phyloP scores from a whole-genome alignment of 768 basidiomycete genomes.

The Chiua virens region DNA sequence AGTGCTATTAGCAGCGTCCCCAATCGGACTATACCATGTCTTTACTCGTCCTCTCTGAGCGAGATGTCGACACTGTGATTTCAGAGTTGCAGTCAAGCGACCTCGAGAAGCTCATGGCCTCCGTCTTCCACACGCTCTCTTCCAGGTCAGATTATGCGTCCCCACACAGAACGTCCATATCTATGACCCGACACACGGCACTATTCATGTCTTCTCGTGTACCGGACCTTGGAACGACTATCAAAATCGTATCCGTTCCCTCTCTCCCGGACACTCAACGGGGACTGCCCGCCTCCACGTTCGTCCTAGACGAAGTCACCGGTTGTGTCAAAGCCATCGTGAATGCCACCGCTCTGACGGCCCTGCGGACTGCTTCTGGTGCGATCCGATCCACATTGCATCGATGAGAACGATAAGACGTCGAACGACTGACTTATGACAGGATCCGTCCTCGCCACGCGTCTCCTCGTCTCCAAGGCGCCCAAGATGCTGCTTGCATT shows the following conservation, averaged over 20 bases:
- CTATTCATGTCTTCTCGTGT: conserved; percentile 86
- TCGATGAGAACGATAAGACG: neutral
- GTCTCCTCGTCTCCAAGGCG: conserved; percentile 43
- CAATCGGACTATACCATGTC: conserved; percentile 27
- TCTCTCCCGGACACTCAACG: conserved; percentile 35
- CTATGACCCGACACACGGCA: conserved; percentile 52
- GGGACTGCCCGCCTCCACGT: conserved; percentile 75
- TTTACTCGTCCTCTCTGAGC: conserved; percentile 59
- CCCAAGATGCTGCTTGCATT: conserved; percentile 59
- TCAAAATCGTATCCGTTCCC: conserved; percentile 85
- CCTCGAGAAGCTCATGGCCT: conserved; percentile 56
- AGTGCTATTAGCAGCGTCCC: too few relatives aligned
- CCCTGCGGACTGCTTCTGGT: conserved; percentile 83
- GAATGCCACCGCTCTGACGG: conserved; percentile 77
- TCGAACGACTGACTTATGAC: neutral
- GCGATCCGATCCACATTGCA: conserved; percentile 2
- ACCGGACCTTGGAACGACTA: conserved; percentile 50
- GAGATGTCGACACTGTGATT: conserved; percentile 55
- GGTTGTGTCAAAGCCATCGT: conserved; percentile 74
- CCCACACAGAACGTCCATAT: conserved; percentile 63
- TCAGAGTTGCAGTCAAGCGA: conserved; percentile 44
- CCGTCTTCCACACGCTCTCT: conserved; percentile 53
- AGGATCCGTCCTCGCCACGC: conserved; percentile 72
- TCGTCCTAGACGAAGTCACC: conserved; percentile 69
- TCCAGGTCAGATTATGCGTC: conserved; percentile 21